These are phyloP conservation scores for Tilletia setariae DNA, from an alignment of 1,284 basidiomycete genomes.

Conservation along the genomic window DNA sequence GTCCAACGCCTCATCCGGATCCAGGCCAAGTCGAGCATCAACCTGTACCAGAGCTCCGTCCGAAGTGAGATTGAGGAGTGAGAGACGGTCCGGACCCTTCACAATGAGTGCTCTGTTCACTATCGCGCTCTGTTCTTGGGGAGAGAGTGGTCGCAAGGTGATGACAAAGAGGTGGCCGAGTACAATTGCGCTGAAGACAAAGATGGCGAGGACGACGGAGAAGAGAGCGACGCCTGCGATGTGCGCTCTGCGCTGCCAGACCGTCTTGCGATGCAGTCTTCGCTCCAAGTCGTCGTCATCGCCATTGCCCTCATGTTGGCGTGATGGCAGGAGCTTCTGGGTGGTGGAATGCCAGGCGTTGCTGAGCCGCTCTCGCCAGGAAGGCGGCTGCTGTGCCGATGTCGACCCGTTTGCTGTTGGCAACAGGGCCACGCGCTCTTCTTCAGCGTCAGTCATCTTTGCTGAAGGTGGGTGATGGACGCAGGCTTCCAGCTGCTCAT, in stretches of 20 bases:
- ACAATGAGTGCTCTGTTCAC: constrained; percentile 38
- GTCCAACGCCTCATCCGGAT: constrained; percentile 42
- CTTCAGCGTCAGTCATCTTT: constrained; percentile 7
- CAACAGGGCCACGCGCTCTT: background rate
- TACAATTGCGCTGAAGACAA: constrained; percentile 28
- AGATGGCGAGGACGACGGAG: constrained; percentile 28
- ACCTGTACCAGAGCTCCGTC: constrained; percentile 39
- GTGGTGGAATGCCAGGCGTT: constrained; percentile 7
- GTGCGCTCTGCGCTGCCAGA: constrained; percentile 17
- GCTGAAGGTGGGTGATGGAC: background rate
- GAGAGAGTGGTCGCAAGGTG: constrained; percentile 34
- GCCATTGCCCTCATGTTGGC: background rate
- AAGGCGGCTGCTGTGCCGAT: background rate
- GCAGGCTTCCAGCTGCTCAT: background rate
- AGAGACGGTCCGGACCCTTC: constrained; percentile 41
- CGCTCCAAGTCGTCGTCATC: background rate
- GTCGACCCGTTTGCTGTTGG: background rate
- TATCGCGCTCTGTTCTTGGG: constrained; percentile 35
- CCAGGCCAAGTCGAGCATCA: constrained; percentile 44
- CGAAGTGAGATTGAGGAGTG: constrained; percentile 40
- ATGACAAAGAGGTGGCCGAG: constrained; percentile 32
- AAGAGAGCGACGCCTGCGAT: constrained; percentile 29
- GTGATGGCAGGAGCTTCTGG: background rate
- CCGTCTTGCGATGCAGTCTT: background rate
- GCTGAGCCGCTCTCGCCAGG: background rate